A percentile compares a stretch with the other conserved stretches of the same genome.
Conservation (phyloP, 805 yeast species). For the Candida ipomoeae region DNA sequence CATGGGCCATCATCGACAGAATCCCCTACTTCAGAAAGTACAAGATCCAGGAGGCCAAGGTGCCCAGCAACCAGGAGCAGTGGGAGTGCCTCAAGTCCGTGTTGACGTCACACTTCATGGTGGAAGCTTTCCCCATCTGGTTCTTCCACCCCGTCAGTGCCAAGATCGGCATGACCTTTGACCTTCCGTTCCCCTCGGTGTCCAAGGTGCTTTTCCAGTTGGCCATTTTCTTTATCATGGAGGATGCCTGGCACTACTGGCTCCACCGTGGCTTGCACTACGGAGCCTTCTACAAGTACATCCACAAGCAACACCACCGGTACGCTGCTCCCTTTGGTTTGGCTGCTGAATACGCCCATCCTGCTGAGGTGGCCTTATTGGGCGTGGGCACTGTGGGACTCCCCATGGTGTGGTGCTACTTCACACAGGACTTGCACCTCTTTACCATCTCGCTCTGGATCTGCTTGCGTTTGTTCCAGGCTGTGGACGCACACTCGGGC, state of each 20-base stretch:
- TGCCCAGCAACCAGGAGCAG: slow-evolving; percentile 53
- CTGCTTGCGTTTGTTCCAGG: slow-evolving; percentile 49
- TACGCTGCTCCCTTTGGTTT: slow-evolving; percentile 62
- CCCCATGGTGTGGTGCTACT: slow-evolving; percentile 50
- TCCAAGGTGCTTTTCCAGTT: slow-evolving; percentile 42
- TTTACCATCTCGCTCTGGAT: slow-evolving; percentile 55
- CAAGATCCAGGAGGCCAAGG: slow-evolving; percentile 51
- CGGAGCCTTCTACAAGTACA: slow-evolving; percentile 52
- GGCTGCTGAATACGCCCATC: slow-evolving; percentile 61
- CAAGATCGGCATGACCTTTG: slow-evolving; percentile 43
- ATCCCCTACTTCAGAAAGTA: slow-evolving; percentile 49
- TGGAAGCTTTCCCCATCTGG: slow-evolving; percentile 61
- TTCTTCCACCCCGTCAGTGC: slow-evolving; percentile 55
- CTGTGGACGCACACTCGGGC: slow-evolving; percentile 60
- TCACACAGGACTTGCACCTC: slow-evolving; percentile 45
- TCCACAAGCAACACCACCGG: slow-evolving; percentile 58
- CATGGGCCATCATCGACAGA: slow-evolving; percentile 53
- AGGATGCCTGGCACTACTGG: slow-evolving; percentile 61
- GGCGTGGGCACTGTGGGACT: slow-evolving; percentile 61
- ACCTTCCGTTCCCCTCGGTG: slow-evolving; percentile 51
- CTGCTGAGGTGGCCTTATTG: slow-evolving; percentile 51
- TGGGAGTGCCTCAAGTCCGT: slow-evolving; percentile 62
- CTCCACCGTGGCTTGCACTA: slow-evolving; percentile 54
- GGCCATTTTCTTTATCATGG: slow-evolving; percentile 47
- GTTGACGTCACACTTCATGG: slow-evolving; percentile 51